Conservation (phyloP, 1,284 basidiomycete species). For the Fomitopsis schrenkii region DNA sequence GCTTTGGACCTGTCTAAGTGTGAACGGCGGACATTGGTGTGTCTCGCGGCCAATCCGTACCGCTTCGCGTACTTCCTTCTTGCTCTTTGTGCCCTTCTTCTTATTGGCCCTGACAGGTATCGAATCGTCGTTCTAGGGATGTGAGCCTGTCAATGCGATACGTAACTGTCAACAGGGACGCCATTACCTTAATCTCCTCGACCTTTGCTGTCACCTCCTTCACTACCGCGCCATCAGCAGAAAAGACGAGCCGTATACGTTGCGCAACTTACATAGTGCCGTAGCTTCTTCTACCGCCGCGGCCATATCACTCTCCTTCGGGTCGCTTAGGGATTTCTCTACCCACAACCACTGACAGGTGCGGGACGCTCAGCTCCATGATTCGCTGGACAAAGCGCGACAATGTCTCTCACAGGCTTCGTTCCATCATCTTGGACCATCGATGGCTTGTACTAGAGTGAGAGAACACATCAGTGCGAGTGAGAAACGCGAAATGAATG, state of each 20-base stretch:
- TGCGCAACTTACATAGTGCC: conserved; percentile 37
- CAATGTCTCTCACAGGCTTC: conserved; percentile 49
- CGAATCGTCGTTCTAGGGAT: conserved; percentile 50
- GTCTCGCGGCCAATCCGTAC: conserved; percentile 27
- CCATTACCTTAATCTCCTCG: conserved; percentile 51
- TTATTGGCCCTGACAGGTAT: conserved; percentile 66
- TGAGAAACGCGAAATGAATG: not conserved
- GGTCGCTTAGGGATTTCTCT: conserved; percentile 25
- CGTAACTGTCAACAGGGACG: not conserved
- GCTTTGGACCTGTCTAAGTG: conserved; percentile 43
- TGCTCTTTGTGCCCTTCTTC: conserved; percentile 65
- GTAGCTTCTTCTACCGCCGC: conserved; percentile 45
- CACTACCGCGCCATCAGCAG: conserved; percentile 37
- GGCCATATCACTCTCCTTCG: conserved; percentile 21
- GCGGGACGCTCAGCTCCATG: not conserved
- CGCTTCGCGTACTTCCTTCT: conserved; percentile 69
- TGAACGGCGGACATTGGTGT: not conserved
- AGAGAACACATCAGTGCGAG: not conserved
- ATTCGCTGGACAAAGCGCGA: not conserved
- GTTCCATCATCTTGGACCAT: conserved; percentile 73
- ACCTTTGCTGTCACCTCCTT: conserved; percentile 51
- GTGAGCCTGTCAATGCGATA: not conserved
- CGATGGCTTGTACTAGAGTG: conserved; percentile 58
- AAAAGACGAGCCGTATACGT: not conserved
- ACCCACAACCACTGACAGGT: conserved; percentile 65